phyloP scores from a whole-genome alignment of 345 rosid genomes.

The Microcos paniculata region DNA sequence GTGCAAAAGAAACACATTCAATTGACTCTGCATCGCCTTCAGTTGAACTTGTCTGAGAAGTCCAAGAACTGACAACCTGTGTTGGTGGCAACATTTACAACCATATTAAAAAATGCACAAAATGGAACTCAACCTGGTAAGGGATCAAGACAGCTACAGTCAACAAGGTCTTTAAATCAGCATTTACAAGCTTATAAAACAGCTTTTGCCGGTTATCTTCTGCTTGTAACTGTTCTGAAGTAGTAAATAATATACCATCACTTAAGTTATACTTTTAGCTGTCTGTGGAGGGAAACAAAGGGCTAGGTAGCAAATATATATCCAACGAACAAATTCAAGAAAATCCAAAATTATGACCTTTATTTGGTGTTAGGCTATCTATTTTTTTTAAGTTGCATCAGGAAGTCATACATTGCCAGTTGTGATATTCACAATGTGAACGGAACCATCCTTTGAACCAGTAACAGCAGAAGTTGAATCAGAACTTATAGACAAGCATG shows the following conservation, averaged over 20 bases:
- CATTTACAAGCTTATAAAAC: too few species aligned
- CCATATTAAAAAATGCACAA: constrained; percentile 9
- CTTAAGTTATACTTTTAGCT: background rate
- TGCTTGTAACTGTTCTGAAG: background rate
- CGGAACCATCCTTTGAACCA: constrained; percentile 78
- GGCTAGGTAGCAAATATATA: background rate
- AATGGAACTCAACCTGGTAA: background rate
- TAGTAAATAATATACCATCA: background rate
- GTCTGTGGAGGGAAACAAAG: background rate
- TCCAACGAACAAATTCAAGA: background rate
- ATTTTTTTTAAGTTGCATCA: background rate
- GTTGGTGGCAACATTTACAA: constrained; percentile 19
- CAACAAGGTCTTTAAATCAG: background rate
- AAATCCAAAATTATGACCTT: background rate
- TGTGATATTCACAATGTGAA: constrained; percentile 74
- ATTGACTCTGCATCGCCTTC: constrained; percentile 65
- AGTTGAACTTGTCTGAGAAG: constrained; percentile 63
- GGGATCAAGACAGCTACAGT: background rate
- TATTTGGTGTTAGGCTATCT: background rate
- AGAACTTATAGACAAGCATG: constrained; percentile 71
- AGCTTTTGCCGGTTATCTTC: background rate
- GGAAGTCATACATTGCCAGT: constrained; percentile 68
- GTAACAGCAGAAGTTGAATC: constrained; percentile 78
- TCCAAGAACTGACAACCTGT: constrained; percentile 83
- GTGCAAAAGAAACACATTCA: constrained; percentile 67